Percentiles rank a stretch among this genome's conserved stretches.
phyloP scores from a whole-genome alignment of 192 early-diverging fungal species.

The Coemansia sp. region DNA sequence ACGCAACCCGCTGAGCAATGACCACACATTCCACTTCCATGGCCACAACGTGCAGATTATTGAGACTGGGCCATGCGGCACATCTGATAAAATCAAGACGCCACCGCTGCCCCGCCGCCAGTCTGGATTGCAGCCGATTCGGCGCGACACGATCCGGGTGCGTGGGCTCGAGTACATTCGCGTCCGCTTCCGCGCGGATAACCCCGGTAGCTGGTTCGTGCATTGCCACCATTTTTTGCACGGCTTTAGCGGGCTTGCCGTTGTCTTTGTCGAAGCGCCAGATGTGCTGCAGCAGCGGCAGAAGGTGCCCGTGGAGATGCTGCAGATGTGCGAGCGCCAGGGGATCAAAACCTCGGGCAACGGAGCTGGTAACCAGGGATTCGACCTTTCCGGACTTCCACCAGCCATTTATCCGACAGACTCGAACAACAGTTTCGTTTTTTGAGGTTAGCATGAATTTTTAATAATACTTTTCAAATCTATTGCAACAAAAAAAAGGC shows the following conservation, averaged over 20 bases:
- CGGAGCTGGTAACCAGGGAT: conserved; percentile 69
- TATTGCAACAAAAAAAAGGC: no score
- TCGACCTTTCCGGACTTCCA: conserved; percentile 59
- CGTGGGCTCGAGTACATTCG: conserved; percentile 57
- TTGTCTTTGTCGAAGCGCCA: conserved; percentile 67
- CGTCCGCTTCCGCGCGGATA: conserved; percentile 73
- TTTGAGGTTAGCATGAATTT: no score
- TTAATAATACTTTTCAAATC: no score
- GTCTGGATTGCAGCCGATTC: conserved; percentile 7
- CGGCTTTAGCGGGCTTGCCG: conserved; percentile 65
- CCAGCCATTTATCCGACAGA: not conserved
- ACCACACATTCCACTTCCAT: conserved; percentile 79
- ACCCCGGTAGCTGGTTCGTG: conserved; percentile 79
- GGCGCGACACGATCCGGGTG: conserved; percentile 64
- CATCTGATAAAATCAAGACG: not conserved
- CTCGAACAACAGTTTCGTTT: no score
- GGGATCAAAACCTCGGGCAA: conserved; percentile 63
- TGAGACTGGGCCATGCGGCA: conserved; percentile 50
- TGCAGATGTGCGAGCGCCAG: conserved; percentile 59
- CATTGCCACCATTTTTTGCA: conserved; percentile 74
- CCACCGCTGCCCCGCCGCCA: not conserved
- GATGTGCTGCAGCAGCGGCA: conserved; percentile 40
- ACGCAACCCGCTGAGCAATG: conserved; percentile 62
- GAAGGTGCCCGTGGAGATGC: conserved; percentile 37
- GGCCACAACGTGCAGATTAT: conserved; percentile 82